These are phyloP conservation scores for Eutypella sp. DNA, from an alignment of 2,329 filamentous ascomycete genomes.

Conservation along the genomic window DNA sequence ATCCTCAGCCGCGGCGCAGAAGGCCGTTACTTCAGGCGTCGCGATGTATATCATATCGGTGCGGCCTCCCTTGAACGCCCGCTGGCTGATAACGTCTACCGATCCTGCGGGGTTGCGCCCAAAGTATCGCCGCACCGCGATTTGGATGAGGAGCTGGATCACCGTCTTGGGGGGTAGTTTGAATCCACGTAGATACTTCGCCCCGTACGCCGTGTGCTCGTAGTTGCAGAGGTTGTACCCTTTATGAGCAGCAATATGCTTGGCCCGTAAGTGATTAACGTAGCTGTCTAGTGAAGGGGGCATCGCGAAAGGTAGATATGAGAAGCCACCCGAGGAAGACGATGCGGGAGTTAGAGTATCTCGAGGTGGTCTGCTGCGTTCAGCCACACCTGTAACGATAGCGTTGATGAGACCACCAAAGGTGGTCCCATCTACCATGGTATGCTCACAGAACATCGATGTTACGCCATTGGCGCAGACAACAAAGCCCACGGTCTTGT, in stretches of 20 bases:
- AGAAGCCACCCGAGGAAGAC: neutral
- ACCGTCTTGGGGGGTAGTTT: neutral
- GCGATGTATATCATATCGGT: neutral
- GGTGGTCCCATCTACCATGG: conserved; percentile 6
- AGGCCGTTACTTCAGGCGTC: neutral
- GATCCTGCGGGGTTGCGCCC: neutral
- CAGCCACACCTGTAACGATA: neutral
- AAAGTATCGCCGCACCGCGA: neutral
- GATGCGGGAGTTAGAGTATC: neutral
- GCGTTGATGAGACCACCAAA: neutral
- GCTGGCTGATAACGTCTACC: neutral
- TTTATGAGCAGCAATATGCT: neutral
- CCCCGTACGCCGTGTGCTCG: neutral
- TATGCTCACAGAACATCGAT: conserved; percentile 5
- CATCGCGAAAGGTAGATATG: neutral
- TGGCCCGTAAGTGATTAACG: neutral
- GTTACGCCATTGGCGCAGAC: conserved; percentile 6
- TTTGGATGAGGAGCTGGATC: conserved; percentile 1
- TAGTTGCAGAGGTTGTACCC: neutral
- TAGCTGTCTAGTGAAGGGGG: neutral
- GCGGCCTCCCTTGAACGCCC: neutral
- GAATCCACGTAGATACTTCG: neutral
- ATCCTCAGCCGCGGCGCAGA: neutral
- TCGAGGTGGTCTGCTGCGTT: neutral
- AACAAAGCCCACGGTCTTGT: conserved; percentile 7